Evolutionary conservation across 1,139 yeast species (phyloP), one percentile per base, ranked within the genome.

Genomic region (Suhomyces chickasaworum): DNA sequence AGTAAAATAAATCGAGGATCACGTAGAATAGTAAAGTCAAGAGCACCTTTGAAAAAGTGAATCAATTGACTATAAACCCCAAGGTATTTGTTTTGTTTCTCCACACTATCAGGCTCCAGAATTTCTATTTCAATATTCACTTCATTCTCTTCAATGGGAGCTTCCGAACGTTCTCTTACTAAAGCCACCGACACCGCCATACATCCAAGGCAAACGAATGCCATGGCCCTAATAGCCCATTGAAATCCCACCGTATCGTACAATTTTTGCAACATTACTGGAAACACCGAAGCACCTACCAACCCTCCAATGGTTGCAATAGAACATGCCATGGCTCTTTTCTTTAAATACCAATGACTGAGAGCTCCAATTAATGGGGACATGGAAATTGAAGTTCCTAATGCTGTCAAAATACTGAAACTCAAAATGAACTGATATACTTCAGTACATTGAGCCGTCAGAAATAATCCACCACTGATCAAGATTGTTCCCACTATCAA

Each of bases 241-340:
- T 70, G 75, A 58, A 72, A 85, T 2, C 89, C 88, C 17, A 79
- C 64, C 27, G 57, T 53, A 0, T 58, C 64, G 56, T 75, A 77
- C 47, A 82, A 64, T 38, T 66, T 61, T 49, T 79, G 74, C 52
- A 83, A 68, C 69, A 81, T 71, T 18, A 83, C 59, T 0, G 89
- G 83, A 60, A 79, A 81, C 2, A 80, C 64, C 1, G 83, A 70
- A 7, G 86, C 86, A 2, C 89, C 89, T 2, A 81, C 63, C 8
- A 83, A 75, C 0, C 86, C 86, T 2, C 89, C 89, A 20, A 77
- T 68, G 1, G 85, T 80, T 1, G 83, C 83, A 4, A 81, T 56
- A 1, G 85, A 81, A 34, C 78, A 61, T 1, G 86, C 86, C 36
- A 75, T 60, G 0, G 81, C 88, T 46, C 88, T 65, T 49, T 72